Conservation (phyloP, 345 rosid species). For the Odontarrhena argentea region DNA sequence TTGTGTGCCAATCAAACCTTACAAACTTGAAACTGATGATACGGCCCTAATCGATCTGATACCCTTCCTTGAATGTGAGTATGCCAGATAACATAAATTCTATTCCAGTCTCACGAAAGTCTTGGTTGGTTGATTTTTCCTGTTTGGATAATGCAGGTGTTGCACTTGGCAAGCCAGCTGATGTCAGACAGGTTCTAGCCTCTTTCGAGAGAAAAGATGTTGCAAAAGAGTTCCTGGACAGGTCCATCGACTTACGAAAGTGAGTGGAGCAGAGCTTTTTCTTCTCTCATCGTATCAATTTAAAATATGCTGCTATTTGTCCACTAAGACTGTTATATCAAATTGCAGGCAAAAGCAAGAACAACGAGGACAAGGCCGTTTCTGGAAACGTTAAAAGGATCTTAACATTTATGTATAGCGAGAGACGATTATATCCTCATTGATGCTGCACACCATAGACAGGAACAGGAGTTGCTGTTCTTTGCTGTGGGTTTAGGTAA, state of each 20-base stretch:
- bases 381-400: constrained; percentile 55
- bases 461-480: constrained; percentile 28
- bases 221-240: constrained; percentile 83
- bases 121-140: constrained; percentile 24
- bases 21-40: constrained; percentile 76
- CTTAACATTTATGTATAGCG: constrained; percentile 31
- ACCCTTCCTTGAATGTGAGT: constrained; percentile 96
- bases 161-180: constrained; percentile 80
- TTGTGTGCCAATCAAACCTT: constrained; percentile 74
- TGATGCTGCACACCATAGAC: constrained; percentile 32
- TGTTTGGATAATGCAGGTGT: constrained; percentile 56
- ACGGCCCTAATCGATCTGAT: constrained; percentile 90
- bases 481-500: constrained; percentile 31
- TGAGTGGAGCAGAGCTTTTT: constrained; percentile 33
- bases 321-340: constrained; percentile 2
- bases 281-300: background rate
- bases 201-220: constrained; percentile 78
- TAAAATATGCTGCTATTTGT: constrained; percentile 11
- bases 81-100: constrained; percentile 1
- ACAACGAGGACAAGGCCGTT: constrained; percentile 67
- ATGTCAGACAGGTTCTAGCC: constrained; percentile 71
- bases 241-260: constrained; percentile 82
- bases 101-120: constrained; percentile 4
- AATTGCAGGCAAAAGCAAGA: constrained; percentile 76
- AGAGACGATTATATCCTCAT: constrained; percentile 33